These are phyloP conservation scores for Penicillium sp. DNA, from an alignment of 2,329 filamentous ascomycete genomes.

Conservation along the genomic window DNA sequence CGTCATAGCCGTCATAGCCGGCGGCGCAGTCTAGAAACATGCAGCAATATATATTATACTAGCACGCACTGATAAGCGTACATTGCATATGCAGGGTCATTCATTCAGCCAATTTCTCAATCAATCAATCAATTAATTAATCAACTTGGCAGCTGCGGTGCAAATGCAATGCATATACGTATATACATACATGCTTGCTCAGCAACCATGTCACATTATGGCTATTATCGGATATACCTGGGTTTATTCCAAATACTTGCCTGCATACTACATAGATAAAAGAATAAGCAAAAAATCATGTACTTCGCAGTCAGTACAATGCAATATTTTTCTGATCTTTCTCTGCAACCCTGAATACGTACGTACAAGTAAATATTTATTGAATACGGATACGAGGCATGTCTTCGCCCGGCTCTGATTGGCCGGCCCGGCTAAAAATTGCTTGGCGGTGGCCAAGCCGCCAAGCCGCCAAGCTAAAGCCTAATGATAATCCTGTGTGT, in stretches of 20 bases:
- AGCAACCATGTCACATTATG: not conserved
- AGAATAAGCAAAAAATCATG: too few relatives aligned
- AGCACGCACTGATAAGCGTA: slow-evolving; percentile 7
- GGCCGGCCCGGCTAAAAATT: not conserved
- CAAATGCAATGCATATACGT: not conserved
- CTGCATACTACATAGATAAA: too few relatives aligned
- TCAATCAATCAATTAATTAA: not conserved
- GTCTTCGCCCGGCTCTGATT: not conserved
- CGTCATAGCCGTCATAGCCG: too few relatives aligned
- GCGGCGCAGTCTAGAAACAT: not conserved
- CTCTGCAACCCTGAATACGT: too few relatives aligned
- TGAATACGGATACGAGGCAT: not conserved
- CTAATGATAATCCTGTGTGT: not conserved
- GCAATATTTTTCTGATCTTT: too few relatives aligned
- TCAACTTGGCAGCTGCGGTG: not conserved
- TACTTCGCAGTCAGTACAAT: too few relatives aligned
- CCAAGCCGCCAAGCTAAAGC: not conserved
- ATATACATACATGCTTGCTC: not conserved
- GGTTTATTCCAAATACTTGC: not conserved
- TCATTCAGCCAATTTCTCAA: not conserved
- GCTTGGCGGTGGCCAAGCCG: not conserved
- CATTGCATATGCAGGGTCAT: slow-evolving; percentile 13
- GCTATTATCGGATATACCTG: not conserved
- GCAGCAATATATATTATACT: not conserved
- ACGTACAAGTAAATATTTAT: too few relatives aligned